Evolutionary conservation across 2,329 filamentous ascomycete genomes (phyloP), one percentile per base, ranked within the genome.

Genomic region (Dactylella cylindrospora): DNA sequence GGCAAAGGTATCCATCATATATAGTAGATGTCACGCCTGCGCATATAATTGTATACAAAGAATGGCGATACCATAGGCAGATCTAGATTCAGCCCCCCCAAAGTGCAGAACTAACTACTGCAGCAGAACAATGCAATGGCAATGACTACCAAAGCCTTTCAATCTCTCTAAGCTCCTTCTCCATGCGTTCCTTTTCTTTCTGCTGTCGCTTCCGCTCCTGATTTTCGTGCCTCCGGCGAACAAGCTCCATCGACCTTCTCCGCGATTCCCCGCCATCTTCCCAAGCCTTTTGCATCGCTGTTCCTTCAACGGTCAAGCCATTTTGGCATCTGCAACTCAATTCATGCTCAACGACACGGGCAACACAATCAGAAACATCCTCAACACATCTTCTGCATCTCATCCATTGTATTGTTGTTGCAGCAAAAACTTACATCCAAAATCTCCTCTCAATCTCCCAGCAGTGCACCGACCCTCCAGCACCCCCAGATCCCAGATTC

Each of bases 381-480:
- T n/a, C n/a, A n/a, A n/a, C n/a, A n/a, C n/a, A n/a, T n/a, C n/a
- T n/a, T n/a, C n/a, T n/a, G n/a, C n/a, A n/a, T n/a, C n/a, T n/a
- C n/a, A n/a, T n/a, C n/a, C n/a, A n/a, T n/a, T n/a, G n/a, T n/a
- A n/a, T n/a, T n/a, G n/a, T n/a, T n/a, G n/a, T n/a, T n/a, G n/a
- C n/a, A n/a, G n/a, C n/a, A n/a, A n/a, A n/a, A n/a, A n/a, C n/a
- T 12, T 47, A 62, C 57, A 49, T 54, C 57, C 57, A 62, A 15
- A 62, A 62, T 23, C 57, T 49, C n/a, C 57, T 13, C 17, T 62
- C 57, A 17, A 62, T 62, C 38, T 62, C 57, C 57, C 57, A 62
- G 44, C 57, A 62, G 20, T 52, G 53, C 3, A 62, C 57, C n/a
- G n/a, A n/a, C n/a, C n/a, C n/a, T n/a, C n/a, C n/a, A n/a, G n/a